Evolutionary conservation across 768 basidiomycete genomes (phyloP), one percentile per base, ranked within the genome.

Genomic region (Suillus lakei): DNA sequence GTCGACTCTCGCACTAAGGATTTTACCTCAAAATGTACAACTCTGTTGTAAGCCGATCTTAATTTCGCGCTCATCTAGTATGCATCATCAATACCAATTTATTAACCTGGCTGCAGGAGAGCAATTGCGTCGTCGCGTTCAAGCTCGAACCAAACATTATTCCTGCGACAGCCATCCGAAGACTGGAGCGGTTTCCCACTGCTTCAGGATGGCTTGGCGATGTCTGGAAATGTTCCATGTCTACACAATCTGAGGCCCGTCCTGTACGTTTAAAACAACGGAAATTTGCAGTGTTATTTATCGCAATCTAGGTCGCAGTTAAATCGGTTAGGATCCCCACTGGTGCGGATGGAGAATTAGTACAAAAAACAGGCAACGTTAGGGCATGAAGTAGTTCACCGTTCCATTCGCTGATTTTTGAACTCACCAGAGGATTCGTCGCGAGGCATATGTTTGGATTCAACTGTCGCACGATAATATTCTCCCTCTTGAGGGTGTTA

Each of bases 391-490:
- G 61, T 13, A 50, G 5, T 34, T n/a, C 5, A 12, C 54, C 5
- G 16, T 61, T 51, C 15, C 12, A 16, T 6, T 16, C 26, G 8
- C 34, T 34, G 34, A 34, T 34, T 34, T 5, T 34, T 65, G 46
- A 30, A 2, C 67, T 69, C 34, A 34, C 34, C 50, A 77, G 76
- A 66, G 66, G 56, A 76, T 77, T 53, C 68, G 66, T 32, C 68
- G 70, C 48, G 77, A 77, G 64, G 72, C 72, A 38, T 63, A 78
- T 21, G 62, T 77, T 8, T 78, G 74, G 76, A 64, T 74, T 50
- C 74, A 74, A 16, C 64, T 77, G 26, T 65, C 67, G 10, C 74
- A 74, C 60, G 64, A 30, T 21, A 74, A 78, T 51, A 71, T 77
- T 41, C 72, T 77, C 28, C 71, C 74, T 0, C 73, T 77, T 51